Base-by-base conservation (phyloP, 805 yeast species). In the Pichia sporocuriosa region DNA sequence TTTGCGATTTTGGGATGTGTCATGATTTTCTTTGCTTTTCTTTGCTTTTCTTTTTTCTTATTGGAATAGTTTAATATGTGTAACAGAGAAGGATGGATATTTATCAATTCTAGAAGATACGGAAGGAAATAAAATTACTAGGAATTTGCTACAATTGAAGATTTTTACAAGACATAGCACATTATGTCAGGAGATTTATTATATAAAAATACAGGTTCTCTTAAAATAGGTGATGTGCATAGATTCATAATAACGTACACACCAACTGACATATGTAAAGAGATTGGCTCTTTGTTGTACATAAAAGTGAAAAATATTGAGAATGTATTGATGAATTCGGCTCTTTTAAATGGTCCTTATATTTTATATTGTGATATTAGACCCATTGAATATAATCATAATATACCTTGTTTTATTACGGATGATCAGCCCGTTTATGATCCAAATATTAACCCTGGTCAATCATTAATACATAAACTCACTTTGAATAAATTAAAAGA, bases 331-430 rank as follows among this genome's bases (percentile, higher is more conserved):
- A 58, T 86, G 50, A 63, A 95, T 23, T 94, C 97, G 0, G 84
- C 95, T 1, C 86, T 81, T 53, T 61, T 93, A 33, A 81, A 89
- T 1, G 98, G 97, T 0, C 98, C 98, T 0, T 90, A 79, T 56
- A 69, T 85, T 2, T 62, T 93, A 6, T 93, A 93, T 54, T 84
- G 81, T 19, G 97, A 90, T 59, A 77, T 93, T 37, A 68, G 80
- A 34, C 79, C 90, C 0, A 67, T 61, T 10, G 83, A 79, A 29
- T 93, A 79, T 57, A 64, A 75, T 45, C 79, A 73, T 41, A 59
- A 70, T 30, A 57, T 67, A 40, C 60, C 65, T 34, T 69, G 76
- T 46, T 80, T 80, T 52, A 70, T 82, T 12, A 78, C 89, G 2
- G 86, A 85, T 0, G 89, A 84, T 55, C 88, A 81, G 51, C 95